These are phyloP conservation scores for Prunus mume DNA, from an alignment of 306 rosid genomes.

Conservation along the genomic window DNA sequence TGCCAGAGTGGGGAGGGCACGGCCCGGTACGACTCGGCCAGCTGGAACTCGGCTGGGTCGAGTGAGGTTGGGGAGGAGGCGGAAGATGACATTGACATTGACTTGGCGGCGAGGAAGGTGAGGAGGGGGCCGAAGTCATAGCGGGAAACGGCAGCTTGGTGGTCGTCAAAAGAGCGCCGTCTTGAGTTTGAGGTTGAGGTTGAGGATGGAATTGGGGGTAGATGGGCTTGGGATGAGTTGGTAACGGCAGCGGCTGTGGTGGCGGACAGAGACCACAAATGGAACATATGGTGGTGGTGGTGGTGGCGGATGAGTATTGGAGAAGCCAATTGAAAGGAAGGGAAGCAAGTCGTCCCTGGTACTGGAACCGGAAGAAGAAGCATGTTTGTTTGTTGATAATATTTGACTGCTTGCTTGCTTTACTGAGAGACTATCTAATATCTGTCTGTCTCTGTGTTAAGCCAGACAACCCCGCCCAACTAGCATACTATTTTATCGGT, in stretches of 20 bases:
- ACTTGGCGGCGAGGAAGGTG: conserved; percentile 43
- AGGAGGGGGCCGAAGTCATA: conserved; percentile 82
- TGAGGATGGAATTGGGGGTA: conserved; percentile 5
- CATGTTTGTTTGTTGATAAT: conserved; percentile 5
- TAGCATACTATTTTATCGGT: neutral
- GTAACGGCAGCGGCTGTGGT: conserved; percentile 20
- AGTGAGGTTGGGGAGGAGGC: conserved; percentile 54
- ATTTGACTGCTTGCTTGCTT: neutral
- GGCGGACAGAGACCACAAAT: conserved; percentile 13
- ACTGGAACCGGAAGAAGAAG: conserved; percentile 38
- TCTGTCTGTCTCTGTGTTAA: neutral
- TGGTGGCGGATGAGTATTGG: conserved; percentile 40
- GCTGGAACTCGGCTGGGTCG: conserved; percentile 63
- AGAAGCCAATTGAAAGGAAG: conserved; percentile 23
- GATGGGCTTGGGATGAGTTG: conserved; percentile 26
- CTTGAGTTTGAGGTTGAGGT: conserved; percentile 16
- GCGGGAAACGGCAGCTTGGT: conserved; percentile 40
- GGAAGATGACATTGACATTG: neutral
- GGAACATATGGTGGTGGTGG: conserved; percentile 30
- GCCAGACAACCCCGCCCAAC: neutral
- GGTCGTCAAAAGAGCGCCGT: conserved; percentile 35
- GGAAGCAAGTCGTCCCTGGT: conserved; percentile 33
- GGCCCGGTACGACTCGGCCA: conserved; percentile 82
- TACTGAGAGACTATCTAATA: no score
- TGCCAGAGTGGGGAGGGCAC: conserved; percentile 91